Percentiles rank a stretch among this genome's conserved stretches.
Conservation (phyloP, 1,139 yeast genomes). For the Citeromyces hawaiiensis region DNA sequence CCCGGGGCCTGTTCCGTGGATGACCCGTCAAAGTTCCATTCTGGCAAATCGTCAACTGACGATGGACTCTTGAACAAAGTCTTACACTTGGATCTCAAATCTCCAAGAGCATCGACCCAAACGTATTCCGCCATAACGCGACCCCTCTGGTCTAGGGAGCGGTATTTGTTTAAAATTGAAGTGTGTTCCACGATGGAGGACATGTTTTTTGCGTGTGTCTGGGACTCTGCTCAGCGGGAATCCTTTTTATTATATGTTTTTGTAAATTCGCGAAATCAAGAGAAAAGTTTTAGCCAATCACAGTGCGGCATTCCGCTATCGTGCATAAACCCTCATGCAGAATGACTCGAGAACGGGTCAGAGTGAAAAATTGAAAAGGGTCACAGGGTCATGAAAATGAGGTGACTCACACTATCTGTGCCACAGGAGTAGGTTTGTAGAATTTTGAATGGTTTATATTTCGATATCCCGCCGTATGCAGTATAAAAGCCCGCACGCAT, state of each 20-base stretch:
- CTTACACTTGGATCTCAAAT: slow-evolving; percentile 88
- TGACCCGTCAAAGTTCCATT: slow-evolving; percentile 99
- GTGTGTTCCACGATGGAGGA: slow-evolving; percentile 45
- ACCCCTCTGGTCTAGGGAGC: slow-evolving; percentile 77
- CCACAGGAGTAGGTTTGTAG: too few relatives aligned
- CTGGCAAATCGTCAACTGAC: slow-evolving; percentile 80
- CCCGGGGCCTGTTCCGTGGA: slow-evolving; percentile 99
- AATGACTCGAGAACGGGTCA: neutral
- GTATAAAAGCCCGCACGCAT: neutral
- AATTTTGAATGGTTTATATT: too few relatives aligned
- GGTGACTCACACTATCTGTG: too few relatives aligned
- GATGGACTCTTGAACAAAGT: slow-evolving; percentile 61
- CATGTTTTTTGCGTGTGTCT: neutral
- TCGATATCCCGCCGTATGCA: neutral
- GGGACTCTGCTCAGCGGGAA: neutral
- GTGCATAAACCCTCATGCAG: neutral
- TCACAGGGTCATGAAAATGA: neutral
- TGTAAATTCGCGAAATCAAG: neutral
- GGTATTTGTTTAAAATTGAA: slow-evolving; percentile 66
- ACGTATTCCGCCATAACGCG: slow-evolving; percentile 88
- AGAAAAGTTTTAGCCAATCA: neutral
- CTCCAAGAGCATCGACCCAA: slow-evolving; percentile 94
- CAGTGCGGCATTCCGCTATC: neutral
- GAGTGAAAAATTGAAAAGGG: neutral
- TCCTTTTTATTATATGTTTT: neutral